Evolutionary conservation across 2,329 filamentous ascomycete genomes (phyloP), one percentile per base, ranked within the genome.

Genomic region (Trematosphaeria pertusa): DNA sequence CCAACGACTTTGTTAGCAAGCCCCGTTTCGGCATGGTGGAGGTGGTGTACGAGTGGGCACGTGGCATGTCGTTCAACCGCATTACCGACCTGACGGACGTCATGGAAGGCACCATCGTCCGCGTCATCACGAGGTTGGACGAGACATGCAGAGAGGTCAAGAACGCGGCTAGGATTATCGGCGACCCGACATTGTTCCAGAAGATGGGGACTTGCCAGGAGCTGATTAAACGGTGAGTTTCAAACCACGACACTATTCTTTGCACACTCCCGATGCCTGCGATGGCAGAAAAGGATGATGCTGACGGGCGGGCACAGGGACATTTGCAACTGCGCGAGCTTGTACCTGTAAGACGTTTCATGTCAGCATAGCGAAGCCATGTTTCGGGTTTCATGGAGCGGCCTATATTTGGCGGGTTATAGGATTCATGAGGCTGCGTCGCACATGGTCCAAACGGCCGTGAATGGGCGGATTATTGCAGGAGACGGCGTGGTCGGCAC

Each of bases 161-260:
- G 81, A 97, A 96, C 69, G 93, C 94, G 28, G 94, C 94, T 20
- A 83, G 94, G 58, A 90, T 99, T 57, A 92, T 99, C 59, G 94
- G 94, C 18, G 94, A 99, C 69, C 94, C 94, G 3, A 87, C 87
- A 45, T 76, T 99, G 58, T 97, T 96, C 72, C 85, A 87, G 58
- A 99, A 99, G 82, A 99, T 99, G 93, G 87, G 96, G 75, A 86
- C 86, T 54, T 95, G 93, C 59, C 93, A 97, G 81, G 94, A 99
- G 79, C 83, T 97, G 82, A 99, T 99, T 70, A 95, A 96, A 81
- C 79, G 94, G 65, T 94, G 97, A 71, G 94, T 96, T 43, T 15
- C 19, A 28, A 34, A 34, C 21, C 24, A 43, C n/a, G n/a, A n/a
- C n/a, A n/a, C n/a, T n/a, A n/a, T 28, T 28, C 24, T 28, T 28